Base-by-base conservation (phyloP, 768 basidiomycete species). In the Mycena belliarum region DNA sequence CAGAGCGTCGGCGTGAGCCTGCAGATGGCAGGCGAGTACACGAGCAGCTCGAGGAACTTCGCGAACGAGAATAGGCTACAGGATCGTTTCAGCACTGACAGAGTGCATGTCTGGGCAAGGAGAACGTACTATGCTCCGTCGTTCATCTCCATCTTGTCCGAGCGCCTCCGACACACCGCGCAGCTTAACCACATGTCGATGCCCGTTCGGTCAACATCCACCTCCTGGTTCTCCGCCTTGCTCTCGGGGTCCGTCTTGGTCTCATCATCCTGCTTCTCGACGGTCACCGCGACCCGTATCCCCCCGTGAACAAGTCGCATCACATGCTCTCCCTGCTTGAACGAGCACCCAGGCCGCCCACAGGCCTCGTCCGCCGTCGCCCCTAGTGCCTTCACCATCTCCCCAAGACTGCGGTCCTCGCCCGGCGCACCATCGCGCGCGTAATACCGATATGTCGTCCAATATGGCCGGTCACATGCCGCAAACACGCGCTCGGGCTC, bases 11-110 rank as follows among this genome's bases (percentile, higher is more conserved):
- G 72, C 8, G 72, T 68, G 10, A 79, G 49, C 0, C 50, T 63
- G 51, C 67, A 70, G 8, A 83, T 53, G 3, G 68, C 49, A 0
- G 75, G 72, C 1, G 81, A 80, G 63, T 82, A 85, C 9, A 82
- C 59, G 2, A 82, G 67, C 5, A 85, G 65, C 66, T 87, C 84
- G 16, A 85, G 68, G 60, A 76, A 85, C 64, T 87, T 87, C 18
- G 78, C 81, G 55, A 80, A 84, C 0, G 84, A 84, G 44, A 79
- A 73, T 8, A 85, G 65, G 52, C 85, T 26, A 40, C 29, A 35
- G 35, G 35, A 35, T 14, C 12, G 35, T 4, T 6, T 10, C 4
- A 16, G 35, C 4, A 35, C 11, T 14, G 35, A 12, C 29, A 35
- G 35, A 16, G 15, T 9, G 16, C 10, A 32, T 6, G 29, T 12